Percentiles rank a stretch among this genome's conserved stretches.
Evolutionary conservation across 2,329 filamentous ascomycete genomes (phyloP).

Genomic region (Thelonectria olida): DNA sequence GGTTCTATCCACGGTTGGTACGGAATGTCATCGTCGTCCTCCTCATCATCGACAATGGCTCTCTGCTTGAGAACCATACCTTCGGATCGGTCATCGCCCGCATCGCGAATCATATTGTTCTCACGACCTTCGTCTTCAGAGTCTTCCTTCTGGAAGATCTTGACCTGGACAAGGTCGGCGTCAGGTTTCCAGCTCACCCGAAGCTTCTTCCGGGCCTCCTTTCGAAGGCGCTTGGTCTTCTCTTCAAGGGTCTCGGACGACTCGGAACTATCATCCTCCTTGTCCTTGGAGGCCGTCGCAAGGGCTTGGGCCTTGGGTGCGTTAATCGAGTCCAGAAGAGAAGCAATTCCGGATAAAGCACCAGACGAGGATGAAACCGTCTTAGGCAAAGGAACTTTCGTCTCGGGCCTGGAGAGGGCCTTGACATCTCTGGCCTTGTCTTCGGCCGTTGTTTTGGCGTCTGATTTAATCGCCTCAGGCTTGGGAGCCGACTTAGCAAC

Average conservation of each 20-base stretch:
- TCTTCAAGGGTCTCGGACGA: conserved; percentile 74
- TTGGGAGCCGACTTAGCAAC: conserved; percentile 54
- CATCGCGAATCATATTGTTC: conserved; percentile 75
- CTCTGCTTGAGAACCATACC: conserved; percentile 73
- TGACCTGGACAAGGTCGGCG: conserved; percentile 71
- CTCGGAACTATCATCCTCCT: conserved; percentile 59
- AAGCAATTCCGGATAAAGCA: conserved; percentile 60
- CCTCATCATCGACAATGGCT: conserved; percentile 58
- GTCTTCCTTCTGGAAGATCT: conserved; percentile 76
- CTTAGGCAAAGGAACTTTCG: conserved; percentile 43
- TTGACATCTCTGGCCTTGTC: conserved; percentile 46
- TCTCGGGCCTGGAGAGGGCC: conserved; percentile 39
- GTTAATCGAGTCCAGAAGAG: conserved; percentile 62
- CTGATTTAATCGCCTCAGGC: conserved; percentile 39
- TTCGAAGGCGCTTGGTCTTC: conserved; percentile 73
- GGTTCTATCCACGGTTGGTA: conserved; percentile 64
- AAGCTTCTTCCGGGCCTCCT: conserved; percentile 75
- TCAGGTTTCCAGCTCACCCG: conserved; percentile 78
- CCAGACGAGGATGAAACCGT: conserved; percentile 45
- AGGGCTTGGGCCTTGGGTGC: conserved; percentile 50
- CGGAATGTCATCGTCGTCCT: conserved; percentile 66
- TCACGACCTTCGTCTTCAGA: conserved; percentile 75
- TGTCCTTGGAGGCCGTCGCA: conserved; percentile 63
- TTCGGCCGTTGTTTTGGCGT: conserved; percentile 40
- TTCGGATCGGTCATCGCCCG: conserved; percentile 76